These are phyloP conservation scores for Apiotrichum gamsii DNA, from an alignment of 1,284 basidiomycete genomes.

Conservation along the genomic window DNA sequence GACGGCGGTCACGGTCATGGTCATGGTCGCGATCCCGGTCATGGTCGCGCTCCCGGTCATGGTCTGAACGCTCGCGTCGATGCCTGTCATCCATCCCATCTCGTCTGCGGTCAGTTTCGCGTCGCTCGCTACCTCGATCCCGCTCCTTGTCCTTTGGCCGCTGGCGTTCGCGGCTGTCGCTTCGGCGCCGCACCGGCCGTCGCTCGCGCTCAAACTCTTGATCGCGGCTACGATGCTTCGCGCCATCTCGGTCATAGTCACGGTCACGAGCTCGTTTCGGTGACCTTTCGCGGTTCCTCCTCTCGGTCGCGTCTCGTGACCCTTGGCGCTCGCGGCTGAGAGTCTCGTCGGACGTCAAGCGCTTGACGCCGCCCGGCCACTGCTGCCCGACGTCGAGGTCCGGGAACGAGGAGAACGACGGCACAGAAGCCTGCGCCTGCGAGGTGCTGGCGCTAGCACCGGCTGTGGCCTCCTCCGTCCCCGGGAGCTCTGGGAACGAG, in stretches of 20 bases:
- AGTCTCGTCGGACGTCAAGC: too few species aligned
- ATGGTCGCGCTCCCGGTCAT: background rate
- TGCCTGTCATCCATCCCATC: background rate
- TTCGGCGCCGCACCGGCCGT: too few species aligned
- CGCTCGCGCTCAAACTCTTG: too few species aligned
- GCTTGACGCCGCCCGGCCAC: too few species aligned
- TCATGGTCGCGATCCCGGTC: background rate
- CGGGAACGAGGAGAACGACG: slow-evolving; percentile 18
- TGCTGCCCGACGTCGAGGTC: slow-evolving; percentile 4
- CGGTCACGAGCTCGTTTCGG: background rate
- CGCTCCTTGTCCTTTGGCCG: background rate
- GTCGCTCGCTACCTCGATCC: background rate
- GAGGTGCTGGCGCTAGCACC: background rate
- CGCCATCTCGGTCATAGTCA: background rate
- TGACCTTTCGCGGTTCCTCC: background rate
- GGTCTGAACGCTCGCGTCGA: too few species aligned
- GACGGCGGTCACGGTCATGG: background rate
- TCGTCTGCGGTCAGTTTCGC: background rate
- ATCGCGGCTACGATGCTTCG: too few species aligned
- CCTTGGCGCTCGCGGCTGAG: background rate
- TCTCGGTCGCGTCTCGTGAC: background rate
- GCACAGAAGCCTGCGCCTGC: background rate
- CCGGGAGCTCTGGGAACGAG: slow-evolving; percentile 12
- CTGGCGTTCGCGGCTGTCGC: background rate
- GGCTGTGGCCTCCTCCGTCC: background rate